These are phyloP conservation scores for Debaryomyces hansenii DNA, from an alignment of 805 yeast species.

Conservation along the genomic window DNA sequence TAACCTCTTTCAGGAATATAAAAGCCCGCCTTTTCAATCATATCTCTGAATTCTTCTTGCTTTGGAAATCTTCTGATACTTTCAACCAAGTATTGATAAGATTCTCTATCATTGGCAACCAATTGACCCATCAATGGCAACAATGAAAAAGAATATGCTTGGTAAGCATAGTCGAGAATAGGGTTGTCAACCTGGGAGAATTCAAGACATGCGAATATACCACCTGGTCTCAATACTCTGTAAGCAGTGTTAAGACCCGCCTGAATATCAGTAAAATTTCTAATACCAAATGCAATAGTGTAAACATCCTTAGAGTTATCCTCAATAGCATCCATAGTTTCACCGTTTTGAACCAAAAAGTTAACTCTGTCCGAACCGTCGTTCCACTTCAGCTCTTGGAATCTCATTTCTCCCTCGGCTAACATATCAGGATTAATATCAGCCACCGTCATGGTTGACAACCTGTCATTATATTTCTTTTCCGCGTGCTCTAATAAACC, in stretches of 20 bases:
- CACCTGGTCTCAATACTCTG: slow-evolving; percentile 95
- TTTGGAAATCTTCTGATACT: slow-evolving; percentile 88
- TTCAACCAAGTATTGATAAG: slow-evolving; percentile 95
- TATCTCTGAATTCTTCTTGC: slow-evolving; percentile 84
- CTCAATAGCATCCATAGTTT: slow-evolving; percentile 76
- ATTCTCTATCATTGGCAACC: slow-evolving; percentile 91
- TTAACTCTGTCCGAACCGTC: slow-evolving; percentile 62
- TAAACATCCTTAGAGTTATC: slow-evolving; percentile 91
- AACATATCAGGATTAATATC: slow-evolving; percentile 97
- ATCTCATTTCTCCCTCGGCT: slow-evolving; percentile 84
- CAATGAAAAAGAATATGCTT: slow-evolving; percentile 82
- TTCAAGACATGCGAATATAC: slow-evolving; percentile 94
- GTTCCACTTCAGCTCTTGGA: slow-evolving; percentile 56
- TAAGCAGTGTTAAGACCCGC: slow-evolving; percentile 94
- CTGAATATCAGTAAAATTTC: slow-evolving; percentile 94
- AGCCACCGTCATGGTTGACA: slow-evolving; percentile 82
- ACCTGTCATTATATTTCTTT: slow-evolving; percentile 67
- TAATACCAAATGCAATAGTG: slow-evolving; percentile 95
- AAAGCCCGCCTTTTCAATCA: slow-evolving; percentile 96
- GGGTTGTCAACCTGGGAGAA: slow-evolving; percentile 89
- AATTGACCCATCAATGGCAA: slow-evolving; percentile 95
- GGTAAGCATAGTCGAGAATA: slow-evolving; percentile 71
- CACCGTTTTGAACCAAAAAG: slow-evolving; percentile 92
- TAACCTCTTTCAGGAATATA: slow-evolving; percentile 84
- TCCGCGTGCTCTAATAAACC: slow-evolving; percentile 92